These are phyloP conservation scores for Carex scoparia DNA, from an alignment of 176 grass and related monocot genomes.

Conservation along the genomic window DNA sequence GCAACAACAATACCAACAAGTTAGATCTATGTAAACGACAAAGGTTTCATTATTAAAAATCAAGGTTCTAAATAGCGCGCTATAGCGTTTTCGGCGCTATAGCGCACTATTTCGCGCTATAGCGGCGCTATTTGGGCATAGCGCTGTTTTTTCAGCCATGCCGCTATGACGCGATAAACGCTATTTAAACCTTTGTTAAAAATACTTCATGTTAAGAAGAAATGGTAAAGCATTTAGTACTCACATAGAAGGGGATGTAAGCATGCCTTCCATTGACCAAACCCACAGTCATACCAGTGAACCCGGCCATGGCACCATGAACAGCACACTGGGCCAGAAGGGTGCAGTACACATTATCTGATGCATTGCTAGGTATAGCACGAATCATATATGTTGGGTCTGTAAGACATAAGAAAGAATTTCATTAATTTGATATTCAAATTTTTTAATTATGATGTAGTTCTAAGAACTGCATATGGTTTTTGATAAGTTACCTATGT, in stretches of 20 bases:
- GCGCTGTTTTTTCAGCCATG: too few relatives aligned
- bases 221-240: not conserved
- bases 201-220: not conserved
- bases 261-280: constrained; percentile 85
- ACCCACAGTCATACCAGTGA: constrained; percentile 81
- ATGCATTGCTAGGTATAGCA: constrained; percentile 91
- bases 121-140: too few relatives aligned
- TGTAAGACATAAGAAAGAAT: constrained; percentile 35
- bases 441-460: not conserved
- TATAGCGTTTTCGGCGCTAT: too few relatives aligned
- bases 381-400: constrained; percentile 99
- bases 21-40: not conserved
- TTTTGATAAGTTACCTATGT: constrained; percentile 56
- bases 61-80: too few relatives aligned
- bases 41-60: not conserved
- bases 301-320: constrained; percentile 94
- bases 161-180: too few relatives aligned
- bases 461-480: not conserved
- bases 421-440: not conserved
- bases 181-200: too few relatives aligned
- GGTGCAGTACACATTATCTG: constrained; percentile 93
- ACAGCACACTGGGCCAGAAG: constrained; percentile 80
- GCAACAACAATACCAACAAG: not conserved
- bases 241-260: constrained; percentile 91
- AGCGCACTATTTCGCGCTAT: too few relatives aligned